Evolutionary conservation across 2,329 filamentous ascomycete genomes (phyloP).

Genomic region (Epichloe hybrida): DNA sequence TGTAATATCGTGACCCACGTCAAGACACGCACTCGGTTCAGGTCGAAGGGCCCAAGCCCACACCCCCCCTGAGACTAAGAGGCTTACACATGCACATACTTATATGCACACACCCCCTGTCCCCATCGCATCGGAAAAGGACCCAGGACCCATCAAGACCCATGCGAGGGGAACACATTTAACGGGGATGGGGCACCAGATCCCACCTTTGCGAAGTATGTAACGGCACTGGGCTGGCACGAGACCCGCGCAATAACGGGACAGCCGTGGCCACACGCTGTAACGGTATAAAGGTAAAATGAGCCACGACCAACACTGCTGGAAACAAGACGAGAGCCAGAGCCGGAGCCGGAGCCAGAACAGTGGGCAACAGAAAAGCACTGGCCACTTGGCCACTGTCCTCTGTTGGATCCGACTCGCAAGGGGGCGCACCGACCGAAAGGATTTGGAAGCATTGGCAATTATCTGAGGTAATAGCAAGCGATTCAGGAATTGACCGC

Average conservation of each 20-base stretch:
- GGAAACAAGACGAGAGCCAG: background rate
- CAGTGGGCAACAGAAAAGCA: background rate
- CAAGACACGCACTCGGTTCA: background rate
- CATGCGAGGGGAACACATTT: conserved; percentile 3
- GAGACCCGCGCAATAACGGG: background rate
- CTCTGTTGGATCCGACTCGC: background rate
- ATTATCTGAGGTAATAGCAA: no score
- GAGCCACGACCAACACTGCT: background rate
- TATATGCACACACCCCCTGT: conserved; percentile 1
- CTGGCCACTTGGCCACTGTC: background rate
- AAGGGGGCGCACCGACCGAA: background rate
- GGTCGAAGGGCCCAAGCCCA: background rate
- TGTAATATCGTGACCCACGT: background rate
- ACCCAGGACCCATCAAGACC: background rate
- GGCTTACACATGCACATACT: background rate
- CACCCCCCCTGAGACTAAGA: background rate
- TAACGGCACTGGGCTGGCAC: background rate
- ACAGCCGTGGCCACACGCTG: background rate
- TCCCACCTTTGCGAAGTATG: background rate
- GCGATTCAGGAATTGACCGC: background rate
- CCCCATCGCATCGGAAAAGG: conserved; percentile 4
- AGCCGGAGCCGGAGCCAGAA: background rate
- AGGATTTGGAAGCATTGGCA: background rate
- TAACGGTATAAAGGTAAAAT: background rate
- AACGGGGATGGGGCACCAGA: conserved; percentile 1